Conservation (phyloP, 805 yeast species). For the Nadsonia fulvescens region DNA sequence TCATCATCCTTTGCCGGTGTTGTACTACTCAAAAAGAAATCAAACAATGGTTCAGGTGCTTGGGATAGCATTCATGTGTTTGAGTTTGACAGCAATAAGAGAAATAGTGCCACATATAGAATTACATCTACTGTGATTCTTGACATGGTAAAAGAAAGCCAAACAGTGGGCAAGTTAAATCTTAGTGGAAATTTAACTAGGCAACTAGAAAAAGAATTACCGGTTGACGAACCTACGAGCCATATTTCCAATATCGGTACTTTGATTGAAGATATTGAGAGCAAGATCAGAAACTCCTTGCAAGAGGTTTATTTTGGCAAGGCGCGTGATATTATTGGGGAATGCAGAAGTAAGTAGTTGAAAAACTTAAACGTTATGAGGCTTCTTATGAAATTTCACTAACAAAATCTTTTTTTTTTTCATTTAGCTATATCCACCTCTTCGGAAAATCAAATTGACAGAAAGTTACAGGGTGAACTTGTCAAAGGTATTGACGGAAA, state of each 20-base stretch:
- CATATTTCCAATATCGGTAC: slow-evolving; percentile 79
- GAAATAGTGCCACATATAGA: slow-evolving; percentile 35
- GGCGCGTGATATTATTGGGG: slow-evolving; percentile 72
- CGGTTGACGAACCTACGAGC: slow-evolving; percentile 21
- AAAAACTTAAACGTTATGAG: no score
- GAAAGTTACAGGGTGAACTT: no score
- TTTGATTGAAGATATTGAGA: slow-evolving; percentile 74
- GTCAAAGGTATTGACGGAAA: no score
- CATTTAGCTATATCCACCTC: no score
- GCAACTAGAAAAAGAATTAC: slow-evolving; percentile 40
- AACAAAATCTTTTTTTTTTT: slow-evolving; percentile 1
- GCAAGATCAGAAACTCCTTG: slow-evolving; percentile 65
- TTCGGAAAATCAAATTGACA: no score
- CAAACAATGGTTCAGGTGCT: slow-evolving; percentile 23
- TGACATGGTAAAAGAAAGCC: slow-evolving; percentile 32
- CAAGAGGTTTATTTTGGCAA: slow-evolving; percentile 94
- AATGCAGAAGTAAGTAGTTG: slow-evolving; percentile 41
- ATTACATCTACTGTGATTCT: slow-evolving; percentile 79
- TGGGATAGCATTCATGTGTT: slow-evolving; percentile 95
- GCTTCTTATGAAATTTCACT: background rate
- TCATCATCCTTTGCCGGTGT: slow-evolving; percentile 61
- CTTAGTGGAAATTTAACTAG: slow-evolving; percentile 76
- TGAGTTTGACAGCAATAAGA: slow-evolving; percentile 34
- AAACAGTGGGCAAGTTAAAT: slow-evolving; percentile 23
- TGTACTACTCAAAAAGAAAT: slow-evolving; percentile 54